A percentile compares a stretch with the other conserved stretches of the same genome.
Conservation (phyloP, 1,284 basidiomycete genomes). For the Phlebopus sp. region DNA sequence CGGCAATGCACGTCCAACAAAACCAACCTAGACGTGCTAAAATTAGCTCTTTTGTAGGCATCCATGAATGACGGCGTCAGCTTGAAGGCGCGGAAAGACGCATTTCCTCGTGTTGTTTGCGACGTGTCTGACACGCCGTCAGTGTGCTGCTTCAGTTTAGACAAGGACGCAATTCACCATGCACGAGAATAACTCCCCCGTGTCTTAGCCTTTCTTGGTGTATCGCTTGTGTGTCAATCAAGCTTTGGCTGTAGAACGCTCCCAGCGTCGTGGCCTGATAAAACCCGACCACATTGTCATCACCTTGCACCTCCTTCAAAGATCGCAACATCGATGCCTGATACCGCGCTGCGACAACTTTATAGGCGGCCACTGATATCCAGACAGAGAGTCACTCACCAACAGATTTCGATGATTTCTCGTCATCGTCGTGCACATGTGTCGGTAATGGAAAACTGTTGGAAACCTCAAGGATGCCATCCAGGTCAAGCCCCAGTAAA, state of each 20-base stretch:
- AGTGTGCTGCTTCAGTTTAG: constrained; percentile 4
- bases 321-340: constrained; percentile 85
- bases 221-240: constrained; percentile 86
- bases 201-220: constrained; percentile 79
- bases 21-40: constrained; percentile 78
- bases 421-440: constrained; percentile 66
- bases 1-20: constrained; percentile 4
- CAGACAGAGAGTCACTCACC: constrained; percentile 45
- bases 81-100: constrained; percentile 89
- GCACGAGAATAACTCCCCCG: constrained; percentile 86
- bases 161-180: constrained; percentile 53
- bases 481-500: constrained; percentile 87
- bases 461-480: constrained; percentile 88
- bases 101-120: constrained; percentile 80
- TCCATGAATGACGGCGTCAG: constrained; percentile 83
- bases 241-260: constrained; percentile 89
- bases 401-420: constrained; percentile 69
- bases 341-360: constrained; percentile 61
- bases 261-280: constrained; percentile 91
- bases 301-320: constrained; percentile 88
- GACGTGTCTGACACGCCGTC: constrained; percentile 52
- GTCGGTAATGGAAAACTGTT: constrained; percentile 89
- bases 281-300: constrained; percentile 94
- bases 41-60: constrained; percentile 84
- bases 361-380: constrained; percentile 1